Percentiles rank a stretch among this genome's conserved stretches.
These are phyloP conservation scores for Elsinoe fawcettii DNA, from an alignment of 2,329 filamentous ascomycete species.

Conservation along the genomic window DNA sequence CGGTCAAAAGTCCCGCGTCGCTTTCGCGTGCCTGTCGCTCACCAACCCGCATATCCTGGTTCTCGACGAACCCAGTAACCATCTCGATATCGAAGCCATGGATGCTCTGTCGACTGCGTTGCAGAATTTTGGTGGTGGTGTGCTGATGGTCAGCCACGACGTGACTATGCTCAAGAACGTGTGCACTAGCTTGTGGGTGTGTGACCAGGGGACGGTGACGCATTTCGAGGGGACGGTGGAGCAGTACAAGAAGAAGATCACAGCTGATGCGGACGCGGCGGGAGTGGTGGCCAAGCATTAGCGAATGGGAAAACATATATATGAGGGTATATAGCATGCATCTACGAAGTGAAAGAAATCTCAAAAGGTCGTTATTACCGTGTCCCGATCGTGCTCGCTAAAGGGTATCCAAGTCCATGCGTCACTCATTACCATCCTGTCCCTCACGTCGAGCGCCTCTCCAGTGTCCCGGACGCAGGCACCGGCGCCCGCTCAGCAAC, in stretches of 20 bases:
- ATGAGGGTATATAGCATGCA: slow-evolving; percentile 3
- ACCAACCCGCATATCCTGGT: slow-evolving; percentile 95
- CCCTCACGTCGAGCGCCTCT: not conserved
- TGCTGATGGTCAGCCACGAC: slow-evolving; percentile 98
- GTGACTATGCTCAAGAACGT: slow-evolving; percentile 98
- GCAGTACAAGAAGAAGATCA: slow-evolving; percentile 95
- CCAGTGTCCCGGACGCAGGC: slow-evolving; percentile 28
- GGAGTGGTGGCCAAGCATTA: slow-evolving; percentile 63
- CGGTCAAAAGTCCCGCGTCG: slow-evolving; percentile 96
- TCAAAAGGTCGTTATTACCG: not conserved
- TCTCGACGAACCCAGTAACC: slow-evolving; percentile 96
- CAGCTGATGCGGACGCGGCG: slow-evolving; percentile 75
- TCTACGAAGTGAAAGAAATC: not conserved
- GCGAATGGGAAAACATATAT: not conserved
- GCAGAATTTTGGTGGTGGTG: slow-evolving; percentile 81
- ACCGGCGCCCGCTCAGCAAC: slow-evolving; percentile 39
- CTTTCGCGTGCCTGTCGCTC: slow-evolving; percentile 90
- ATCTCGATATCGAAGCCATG: slow-evolving; percentile 98
- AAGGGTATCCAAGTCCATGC: slow-evolving; percentile 6
- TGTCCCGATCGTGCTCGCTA: not conserved
- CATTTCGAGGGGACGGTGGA: slow-evolving; percentile 94
- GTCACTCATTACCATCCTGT: slow-evolving; percentile 3
- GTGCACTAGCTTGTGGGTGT: slow-evolving; percentile 92
- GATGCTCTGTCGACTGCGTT: slow-evolving; percentile 83
- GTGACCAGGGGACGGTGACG: slow-evolving; percentile 86